Evolutionary conservation across 2,329 filamentous ascomycete genomes (phyloP), one percentile per base, ranked within the genome.

Genomic region (Aspergillus latus): DNA sequence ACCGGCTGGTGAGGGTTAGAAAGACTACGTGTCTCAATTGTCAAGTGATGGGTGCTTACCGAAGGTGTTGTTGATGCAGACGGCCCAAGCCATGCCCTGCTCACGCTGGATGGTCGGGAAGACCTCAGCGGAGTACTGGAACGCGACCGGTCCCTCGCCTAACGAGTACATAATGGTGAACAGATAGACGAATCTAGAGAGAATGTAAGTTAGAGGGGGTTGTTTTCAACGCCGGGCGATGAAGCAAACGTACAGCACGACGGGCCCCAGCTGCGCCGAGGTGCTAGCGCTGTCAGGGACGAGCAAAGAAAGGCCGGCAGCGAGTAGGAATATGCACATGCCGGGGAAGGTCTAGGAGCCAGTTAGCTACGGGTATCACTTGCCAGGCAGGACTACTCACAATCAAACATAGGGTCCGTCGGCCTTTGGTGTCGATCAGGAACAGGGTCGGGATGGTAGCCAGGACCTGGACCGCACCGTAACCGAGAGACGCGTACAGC

Each of bases 381-480:
- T 13, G 21, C 16, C 16, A 4, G 21, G 9, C 1, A 21, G 16
- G 11, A 40, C n/a, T 16, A 16, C 44, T 16, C 21, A 47, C 44
- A 43, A 60, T 58, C 44, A 68, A 44, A 4, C 56, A 61, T 9
- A 87, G 76, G 3, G 82, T 75, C 46, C 85, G 79, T 40, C 85
- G 80, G n/a, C 84, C 85, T 59, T 82, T 86, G 0, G 84, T 86
- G 63, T 88, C 85, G 58, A 88, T 87, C 1, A 84, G 84, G 76
- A 79, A 84, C 63, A 86, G 76, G 3, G 84, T 83, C 0, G 83
- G 84, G 68, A 82, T 83, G 4, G 84, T 82, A 52, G 84, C 84
- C 47, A 87, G 60, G 66, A 85, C 85, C 68, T 87, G 86, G 59
- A 52, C n/a, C 9, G 40, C 70, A 54, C 85, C 85, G 63, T 86